Evolutionary conservation across 2,329 filamentous ascomycete genomes (phyloP).

Genomic region (Fusarium sp.): DNA sequence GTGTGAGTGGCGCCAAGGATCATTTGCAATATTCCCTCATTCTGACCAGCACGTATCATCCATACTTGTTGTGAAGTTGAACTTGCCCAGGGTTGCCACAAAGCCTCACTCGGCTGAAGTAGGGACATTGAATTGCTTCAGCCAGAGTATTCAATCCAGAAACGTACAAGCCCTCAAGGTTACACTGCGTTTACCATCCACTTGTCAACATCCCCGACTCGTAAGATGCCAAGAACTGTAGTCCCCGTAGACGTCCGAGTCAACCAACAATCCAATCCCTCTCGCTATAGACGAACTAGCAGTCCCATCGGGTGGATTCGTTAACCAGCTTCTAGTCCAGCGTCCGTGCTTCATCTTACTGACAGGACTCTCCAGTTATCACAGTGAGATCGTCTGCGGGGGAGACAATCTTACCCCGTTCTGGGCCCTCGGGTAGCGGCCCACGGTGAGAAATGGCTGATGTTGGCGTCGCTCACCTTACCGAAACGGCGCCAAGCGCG

Average conservation of each 20-base stretch:
- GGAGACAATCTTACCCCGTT: constrained; percentile 1
- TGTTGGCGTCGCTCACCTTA: background rate
- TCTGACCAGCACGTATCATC: too few species aligned
- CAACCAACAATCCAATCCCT: background rate
- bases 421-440: background rate
- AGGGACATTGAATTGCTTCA: background rate
- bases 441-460: constrained; percentile 15
- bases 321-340: background rate
- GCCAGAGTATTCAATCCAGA: background rate
- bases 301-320: background rate
- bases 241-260: background rate
- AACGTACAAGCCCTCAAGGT: background rate
- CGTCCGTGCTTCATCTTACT: constrained; percentile 9
- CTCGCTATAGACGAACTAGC: background rate
- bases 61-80: too few species aligned
- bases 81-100: background rate
- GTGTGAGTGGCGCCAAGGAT: background rate
- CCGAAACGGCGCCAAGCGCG: background rate
- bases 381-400: constrained; percentile 12
- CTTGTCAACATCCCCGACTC: background rate
- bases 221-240: background rate
- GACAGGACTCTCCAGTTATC: constrained; percentile 10
- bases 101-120: background rate
- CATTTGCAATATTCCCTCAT: too few species aligned
- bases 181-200: background rate